These are phyloP conservation scores for Aspergillus glaucus DNA, from an alignment of 2,329 filamentous ascomycete genomes.

Conservation along the genomic window DNA sequence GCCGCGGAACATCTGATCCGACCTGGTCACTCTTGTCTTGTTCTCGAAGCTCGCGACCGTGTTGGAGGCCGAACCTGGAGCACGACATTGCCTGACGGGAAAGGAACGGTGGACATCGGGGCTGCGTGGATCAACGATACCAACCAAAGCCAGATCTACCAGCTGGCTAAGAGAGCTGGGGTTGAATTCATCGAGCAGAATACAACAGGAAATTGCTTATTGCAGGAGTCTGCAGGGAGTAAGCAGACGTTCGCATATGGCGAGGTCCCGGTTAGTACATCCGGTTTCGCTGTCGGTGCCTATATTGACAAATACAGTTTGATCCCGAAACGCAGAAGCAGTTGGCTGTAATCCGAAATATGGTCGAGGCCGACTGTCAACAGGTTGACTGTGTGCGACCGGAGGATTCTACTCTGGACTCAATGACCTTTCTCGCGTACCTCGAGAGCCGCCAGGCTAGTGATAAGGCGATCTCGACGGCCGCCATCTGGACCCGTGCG, in stretches of 20 bases:
- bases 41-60: slow-evolving; percentile 40
- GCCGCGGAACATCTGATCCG: slow-evolving; percentile 27
- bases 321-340: slow-evolving; percentile 16
- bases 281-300: neutral
- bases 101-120: slow-evolving; percentile 44
- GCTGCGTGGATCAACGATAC: slow-evolving; percentile 57
- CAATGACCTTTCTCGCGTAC: slow-evolving; percentile 36
- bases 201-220: slow-evolving; percentile 38
- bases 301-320: slow-evolving; percentile 10
- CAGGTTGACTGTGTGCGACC: slow-evolving; percentile 21
- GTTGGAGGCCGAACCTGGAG: slow-evolving; percentile 39
- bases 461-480: slow-evolving; percentile 25
- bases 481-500: slow-evolving; percentile 43
- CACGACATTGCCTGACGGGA: slow-evolving; percentile 9
- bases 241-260: slow-evolving; percentile 13
- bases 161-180: slow-evolving; percentile 23
- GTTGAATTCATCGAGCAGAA: slow-evolving; percentile 46
- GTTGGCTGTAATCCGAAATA: slow-evolving; percentile 29
- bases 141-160: slow-evolving; percentile 44
- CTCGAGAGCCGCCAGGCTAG: slow-evolving; percentile 27
- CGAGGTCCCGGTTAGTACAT: slow-evolving; percentile 4
- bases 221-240: slow-evolving; percentile 35
- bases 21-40: slow-evolving; percentile 25
- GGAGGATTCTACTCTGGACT: slow-evolving; percentile 25
- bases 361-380: slow-evolving; percentile 36